A percentile compares a stretch with the other conserved stretches of the same genome.
These are phyloP conservation scores for Candida smagusa DNA, from an alignment of 1,139 yeast species.

Conservation along the genomic window DNA sequence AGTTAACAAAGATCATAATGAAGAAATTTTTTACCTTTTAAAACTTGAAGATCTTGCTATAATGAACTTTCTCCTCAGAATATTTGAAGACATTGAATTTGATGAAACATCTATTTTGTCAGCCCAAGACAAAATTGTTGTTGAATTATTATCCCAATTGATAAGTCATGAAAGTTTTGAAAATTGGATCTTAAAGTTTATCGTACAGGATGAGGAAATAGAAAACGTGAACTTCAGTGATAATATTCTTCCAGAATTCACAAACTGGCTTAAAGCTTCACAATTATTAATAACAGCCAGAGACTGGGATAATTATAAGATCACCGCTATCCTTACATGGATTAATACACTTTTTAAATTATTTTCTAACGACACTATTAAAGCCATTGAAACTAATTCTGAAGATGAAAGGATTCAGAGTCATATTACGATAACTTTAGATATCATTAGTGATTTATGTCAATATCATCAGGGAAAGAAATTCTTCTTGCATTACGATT, in stretches of 20 bases:
- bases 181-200: constrained; percentile 8
- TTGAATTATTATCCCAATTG: constrained; percentile 7
- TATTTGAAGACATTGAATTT: constrained; percentile 10
- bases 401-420: constrained; percentile 5
- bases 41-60: constrained; percentile 4
- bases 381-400: constrained; percentile 3
- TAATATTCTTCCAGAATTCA: constrained; percentile 6
- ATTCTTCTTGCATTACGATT: constrained; percentile 49
- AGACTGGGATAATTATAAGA: constrained; percentile 51
- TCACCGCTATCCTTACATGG: constrained; percentile 58
- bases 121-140: constrained; percentile 3
- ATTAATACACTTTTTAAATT: constrained; percentile 36
- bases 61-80: constrained; percentile 7
- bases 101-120: constrained; percentile 3
- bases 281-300: constrained; percentile 48
- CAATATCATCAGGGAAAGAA: constrained; percentile 51
- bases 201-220: constrained; percentile 1
- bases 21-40: constrained; percentile 6
- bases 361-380: constrained; percentile 7
- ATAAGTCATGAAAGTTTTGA: constrained; percentile 17
- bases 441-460: constrained; percentile 50
- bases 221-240: constrained; percentile 4
- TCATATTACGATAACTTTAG: constrained; percentile 26
- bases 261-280: constrained; percentile 23
- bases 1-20: constrained; percentile 11